These are phyloP conservation scores for Xylaria sp. DNA, from an alignment of 2,329 filamentous ascomycete genomes.

Conservation along the genomic window DNA sequence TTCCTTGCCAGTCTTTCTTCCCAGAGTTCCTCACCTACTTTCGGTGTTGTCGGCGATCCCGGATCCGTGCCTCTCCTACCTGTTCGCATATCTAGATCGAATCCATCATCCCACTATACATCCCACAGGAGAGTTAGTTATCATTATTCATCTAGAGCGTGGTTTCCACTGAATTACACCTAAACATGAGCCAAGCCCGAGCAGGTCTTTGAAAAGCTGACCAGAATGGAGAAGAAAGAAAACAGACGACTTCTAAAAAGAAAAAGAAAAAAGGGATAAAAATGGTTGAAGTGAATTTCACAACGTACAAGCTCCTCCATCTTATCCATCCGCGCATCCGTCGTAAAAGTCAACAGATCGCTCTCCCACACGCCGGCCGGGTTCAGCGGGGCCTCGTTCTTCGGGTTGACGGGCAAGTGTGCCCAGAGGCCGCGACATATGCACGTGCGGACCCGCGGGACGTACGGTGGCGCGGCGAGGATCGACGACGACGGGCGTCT, in stretches of 20 bases:
- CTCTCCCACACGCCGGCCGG: constrained; percentile 73
- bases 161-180: too few relatives aligned
- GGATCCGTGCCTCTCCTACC: constrained; percentile 46
- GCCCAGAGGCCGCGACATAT: constrained; percentile 89
- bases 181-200: not conserved
- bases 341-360: constrained; percentile 86
- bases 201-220: not conserved
- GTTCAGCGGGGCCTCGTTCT: constrained; percentile 79
- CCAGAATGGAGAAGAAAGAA: not conserved
- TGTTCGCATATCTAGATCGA: constrained; percentile 25
- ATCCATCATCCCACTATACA: constrained; percentile 51
- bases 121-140: not conserved
- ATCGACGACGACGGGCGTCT: constrained; percentile 23
- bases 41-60: constrained; percentile 56
- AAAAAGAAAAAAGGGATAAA: not conserved
- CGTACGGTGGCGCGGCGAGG: constrained; percentile 51
- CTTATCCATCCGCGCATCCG: constrained; percentile 90
- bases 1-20: constrained; percentile 31
- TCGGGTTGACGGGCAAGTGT: constrained; percentile 74
- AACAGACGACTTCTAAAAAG: too few relatives aligned
- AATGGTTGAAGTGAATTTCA: not conserved
- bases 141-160: not conserved
- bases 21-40: constrained; percentile 38
- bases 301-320: constrained; percentile 68
- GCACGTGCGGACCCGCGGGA: constrained; percentile 77